Base-by-base conservation (phyloP, 345 rosid species). In the Ceriops zippeliana region DNA sequence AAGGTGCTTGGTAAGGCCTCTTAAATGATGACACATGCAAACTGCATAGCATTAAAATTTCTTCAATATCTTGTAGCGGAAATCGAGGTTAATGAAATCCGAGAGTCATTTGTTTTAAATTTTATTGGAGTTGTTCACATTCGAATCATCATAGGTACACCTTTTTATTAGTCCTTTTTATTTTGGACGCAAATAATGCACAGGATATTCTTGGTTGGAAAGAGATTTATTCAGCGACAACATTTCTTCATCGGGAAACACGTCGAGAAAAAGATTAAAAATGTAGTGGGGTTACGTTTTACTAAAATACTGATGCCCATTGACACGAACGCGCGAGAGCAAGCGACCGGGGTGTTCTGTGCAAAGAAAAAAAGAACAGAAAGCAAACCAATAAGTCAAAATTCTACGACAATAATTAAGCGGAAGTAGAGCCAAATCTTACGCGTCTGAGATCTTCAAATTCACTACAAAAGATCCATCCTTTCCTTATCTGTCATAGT, bases 351-450 rank as follows among this genome's bases (percentile, higher is more conserved):
- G 11, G 17, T 20, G 6, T 52, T 7, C 20, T 42, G 38, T 27
- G 52, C 6, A 22, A 2, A 35, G 7, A 6, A 24, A 57, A 71
- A 82, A 77, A 67, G 80, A 75, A 83, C 86, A 83, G 86, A 80
- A 83, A 83, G 83, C 49, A 73, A 65, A n/a, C 70, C 76, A 62
- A 53, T 37, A 64, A 72, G 66, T 60, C 66, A 57, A 76, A 62
- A 58, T 59, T 65, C 21, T 15, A 27, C 3, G 4, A 7, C 49
- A 42, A 42, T 2, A 4, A 42, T 22, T 59, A 24, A 49, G 15
- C 66, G 49, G 61, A 60, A 73, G 67, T 59, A 22, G 22, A 6
- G 66, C 24, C 49, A 62, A 62, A 65, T 56, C 9, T 49, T 1
- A 2, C 35, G 35, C 24, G 8, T 32, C 49, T 46, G 58, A 60